Base-by-base conservation (phyloP, 1,284 basidiomycete genomes). In the Sutorius eximius region DNA sequence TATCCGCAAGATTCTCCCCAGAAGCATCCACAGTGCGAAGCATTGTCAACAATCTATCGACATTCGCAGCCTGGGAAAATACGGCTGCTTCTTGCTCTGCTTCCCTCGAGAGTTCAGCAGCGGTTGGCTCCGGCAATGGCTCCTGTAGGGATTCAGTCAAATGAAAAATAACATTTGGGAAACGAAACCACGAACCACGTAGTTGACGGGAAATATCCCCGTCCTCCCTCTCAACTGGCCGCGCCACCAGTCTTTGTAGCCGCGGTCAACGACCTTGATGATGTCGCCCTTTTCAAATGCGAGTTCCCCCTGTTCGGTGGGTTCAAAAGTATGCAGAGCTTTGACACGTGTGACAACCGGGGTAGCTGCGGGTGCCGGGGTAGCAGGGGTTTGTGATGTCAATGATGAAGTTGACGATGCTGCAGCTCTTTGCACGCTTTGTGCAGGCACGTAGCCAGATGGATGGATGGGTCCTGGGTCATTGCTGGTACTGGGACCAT, bases 171-270 rank as follows among this genome's bases (percentile, higher is more conserved):
- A 51, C 13, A 7, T 30, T 45, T 20, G 37, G 30, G 20, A 15
- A 37, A 45, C 20, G 15, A 45, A 49, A 44, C 53, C 12, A 79
- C 87, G 29, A 64, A 92, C 91, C 61, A 99, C 93, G 74, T 98
- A 98, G 68, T 97, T 98, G 38, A 98, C 93, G 0, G 97, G 96
- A 73, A 99, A 99, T 57, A 99, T 99, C 13, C 97, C 97, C 9
- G 94, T 95, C 57, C 91, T 80, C 1, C 95, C 95, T 62, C 90
- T 90, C 38, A 95, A 74, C 63, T 98, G 95, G 2, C 97, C 97
- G 45, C 93, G 79, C 95, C 96, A 99, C 97, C 97, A 99, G 70
- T 98, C 94, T 66, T 95, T 91, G 75, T 98, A 98, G 27, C 91
- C 91, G 41, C 93, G 85, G 71, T 98, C 95, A 11, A 99, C 86